Base-by-base conservation (phyloP, 163 green algal genomes). In the Trebouxia gelatinosa region DNA sequence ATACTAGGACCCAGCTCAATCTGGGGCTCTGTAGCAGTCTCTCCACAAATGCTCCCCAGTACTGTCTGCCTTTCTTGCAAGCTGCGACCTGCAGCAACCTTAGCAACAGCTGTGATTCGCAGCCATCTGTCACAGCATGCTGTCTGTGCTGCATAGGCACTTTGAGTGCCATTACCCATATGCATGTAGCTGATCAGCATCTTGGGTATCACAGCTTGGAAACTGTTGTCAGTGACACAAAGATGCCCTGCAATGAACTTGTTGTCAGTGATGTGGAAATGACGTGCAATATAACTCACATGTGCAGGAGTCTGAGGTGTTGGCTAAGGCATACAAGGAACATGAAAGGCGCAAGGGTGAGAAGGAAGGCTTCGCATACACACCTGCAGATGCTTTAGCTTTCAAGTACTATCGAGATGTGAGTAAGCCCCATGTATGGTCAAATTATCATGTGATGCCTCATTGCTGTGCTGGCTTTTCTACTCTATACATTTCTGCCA, bases 371-470 rank as follows among this genome's bases (percentile, higher is more conserved):
- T 97, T 97, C 81, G 75, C 48, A 1, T 70, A 88, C 64, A 76
- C 74, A 6, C 90, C 92, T 11, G 89, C 43, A 0, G 92, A 97
- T 80, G 93, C 87, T 84, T 78, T 97, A 78, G 90, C 92, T 17
- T 97, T 92, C 90, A 97, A 96, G 77, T 91, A 92, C 86, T 90
- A 92, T 61, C 78, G 92, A 23, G 92, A 96, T 65, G 84, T 89
- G 74, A 77, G 84, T 13, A 23, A 5, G 17, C 1, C 31, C 31
- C 16, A 9, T 64, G 19, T 29, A 50, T 29, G 6, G 31, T 68
- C 26, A 21, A 2, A 35, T 68, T 2, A 35, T 68, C 2, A 23
- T 17, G 3, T 35, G 26, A 21, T 68, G 59, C 26, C 32, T 68
- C 19, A 7, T 68, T 32, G 59, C 59, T 39, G 19, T 32, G n/a